Conservation (phyloP, 768 basidiomycete genomes). For the Leucogyrophana mollusca region DNA sequence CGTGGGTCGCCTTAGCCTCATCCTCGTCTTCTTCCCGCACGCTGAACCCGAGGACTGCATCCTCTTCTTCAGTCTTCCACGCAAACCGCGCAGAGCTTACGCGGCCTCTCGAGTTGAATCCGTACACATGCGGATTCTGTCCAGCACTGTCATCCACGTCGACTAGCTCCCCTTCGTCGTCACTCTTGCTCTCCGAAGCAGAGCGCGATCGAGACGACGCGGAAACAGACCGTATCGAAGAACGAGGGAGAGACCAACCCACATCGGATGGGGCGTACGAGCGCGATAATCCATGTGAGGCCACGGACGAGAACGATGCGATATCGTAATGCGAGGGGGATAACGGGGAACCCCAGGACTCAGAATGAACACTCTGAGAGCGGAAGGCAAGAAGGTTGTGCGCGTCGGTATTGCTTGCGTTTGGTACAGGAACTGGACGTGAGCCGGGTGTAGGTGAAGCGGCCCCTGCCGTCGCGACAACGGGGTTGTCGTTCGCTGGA, state of each 20-base stretch:
- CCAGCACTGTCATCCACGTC: slow-evolving; percentile 17
- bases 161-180: slow-evolving; percentile 32
- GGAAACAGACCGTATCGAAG: slow-evolving; percentile 47
- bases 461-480: slow-evolving; percentile 3
- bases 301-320: slow-evolving; percentile 19
- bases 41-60: slow-evolving; percentile 36
- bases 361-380: slow-evolving; percentile 23
- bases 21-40: slow-evolving; percentile 50
- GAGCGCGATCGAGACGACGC: slow-evolving; percentile 28
- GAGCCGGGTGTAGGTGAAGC: slow-evolving; percentile 13
- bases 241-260: slow-evolving; percentile 56
- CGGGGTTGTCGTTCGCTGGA: slow-evolving; percentile 1
- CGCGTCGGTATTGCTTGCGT: slow-evolving; percentile 19
- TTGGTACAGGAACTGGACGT: slow-evolving; percentile 34
- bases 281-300: slow-evolving; percentile 13
- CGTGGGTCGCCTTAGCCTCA: slow-evolving; percentile 24
- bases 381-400: slow-evolving; percentile 22
- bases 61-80: slow-evolving; percentile 46
- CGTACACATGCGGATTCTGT: slow-evolving; percentile 8
- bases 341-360: slow-evolving; percentile 31
- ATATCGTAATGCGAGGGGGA: slow-evolving; percentile 29
- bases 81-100: slow-evolving; percentile 21
- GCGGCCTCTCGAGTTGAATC: slow-evolving; percentile 26
- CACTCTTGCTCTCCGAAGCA: slow-evolving; percentile 35
- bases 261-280: slow-evolving; percentile 25